Evolutionary conservation across 208 protist species (phyloP), one percentile per base, ranked within the genome.

Genomic region (Wallacemonas sp.): DNA sequence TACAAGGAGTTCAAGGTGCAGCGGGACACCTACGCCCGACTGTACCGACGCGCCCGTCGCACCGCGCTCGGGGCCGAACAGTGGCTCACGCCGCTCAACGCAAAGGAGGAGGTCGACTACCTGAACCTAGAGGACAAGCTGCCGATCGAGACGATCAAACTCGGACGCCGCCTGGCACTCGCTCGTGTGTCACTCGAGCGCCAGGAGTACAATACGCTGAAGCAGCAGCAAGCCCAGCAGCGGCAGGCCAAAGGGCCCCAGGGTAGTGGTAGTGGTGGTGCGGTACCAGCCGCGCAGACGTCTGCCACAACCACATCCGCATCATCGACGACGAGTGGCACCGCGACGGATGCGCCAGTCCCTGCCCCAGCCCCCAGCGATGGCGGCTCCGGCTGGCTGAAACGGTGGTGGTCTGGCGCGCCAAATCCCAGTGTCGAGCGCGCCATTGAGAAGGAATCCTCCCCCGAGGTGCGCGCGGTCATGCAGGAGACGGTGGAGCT

Each of bases 401-500:
- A 27, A 63, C 52, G 1, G 48, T 62, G 47, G 17, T 43, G n/a
- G 24, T 61, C 8, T 30, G 23, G 47, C 34, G 27, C 14, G 44
- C 11, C 43, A 27, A 21, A 12, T 17, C n/a, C 34, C 49, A 19
- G 26, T 3, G 34, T 54, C 16, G 33, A 57, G 54, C 34, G 41
- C 0, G 64, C 47, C 0, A 30, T 33, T 41, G 52, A 74, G 49
- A 65, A 67, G 23, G 56, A 65, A 12, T n/a, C 75, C 0, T 69
- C 52, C n/a, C 61, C 73, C 2, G 78, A 79, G 24, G 69, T 70
- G 9, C 74, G 62, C 0, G 76, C 55, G 24, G 83, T 90, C 38
- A 67, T 88, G 55, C 76, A 83, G 38, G 63, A 82, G 29, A 78
- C 79, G 49, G 68, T 88, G 23, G 68, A 81, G 36, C 76, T 93